Conservation (phyloP, 2,329 filamentous ascomycete genomes). For the Paecilomyces variotii region DNA sequence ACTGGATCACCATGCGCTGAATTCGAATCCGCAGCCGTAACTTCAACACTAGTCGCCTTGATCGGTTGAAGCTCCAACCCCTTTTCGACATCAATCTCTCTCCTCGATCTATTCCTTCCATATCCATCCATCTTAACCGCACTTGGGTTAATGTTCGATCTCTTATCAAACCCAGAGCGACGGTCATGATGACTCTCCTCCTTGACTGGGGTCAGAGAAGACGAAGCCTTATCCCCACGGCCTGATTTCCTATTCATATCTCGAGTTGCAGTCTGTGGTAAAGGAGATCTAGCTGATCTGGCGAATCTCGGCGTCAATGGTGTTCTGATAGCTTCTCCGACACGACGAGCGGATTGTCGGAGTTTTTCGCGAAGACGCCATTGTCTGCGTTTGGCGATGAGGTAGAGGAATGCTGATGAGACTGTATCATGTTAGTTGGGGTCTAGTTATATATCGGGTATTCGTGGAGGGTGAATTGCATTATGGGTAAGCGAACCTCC, state of each 20-base stretch:
- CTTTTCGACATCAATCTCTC: neutral
- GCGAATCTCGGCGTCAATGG: slow-evolving; percentile 16
- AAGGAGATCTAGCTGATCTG: slow-evolving; percentile 9
- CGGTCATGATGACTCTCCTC: neutral
- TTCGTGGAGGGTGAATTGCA: too few relatives aligned
- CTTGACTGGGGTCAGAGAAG: neutral
- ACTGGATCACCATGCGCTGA: neutral
- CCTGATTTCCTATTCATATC: neutral
- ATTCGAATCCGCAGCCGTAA: slow-evolving; percentile 1
- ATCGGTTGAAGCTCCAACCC: neutral
- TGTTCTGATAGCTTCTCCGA: slow-evolving; percentile 16
- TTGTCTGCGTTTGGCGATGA: slow-evolving; percentile 73
- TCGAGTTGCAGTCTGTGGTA: neutral
- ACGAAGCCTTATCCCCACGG: neutral
- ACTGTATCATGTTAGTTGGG: slow-evolving; percentile 39
- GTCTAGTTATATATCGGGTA: too few relatives aligned
- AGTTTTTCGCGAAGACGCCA: slow-evolving; percentile 71
- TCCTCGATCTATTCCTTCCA: neutral
- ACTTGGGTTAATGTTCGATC: neutral
- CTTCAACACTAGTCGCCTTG: slow-evolving; percentile 3
- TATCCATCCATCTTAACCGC: neutral
- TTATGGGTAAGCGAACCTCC: slow-evolving; percentile 51
- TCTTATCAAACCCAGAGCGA: neutral
- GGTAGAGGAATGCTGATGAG: slow-evolving; percentile 61
- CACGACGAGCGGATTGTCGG: slow-evolving; percentile 53